Percentiles rank a stretch among this genome's conserved stretches.
These are phyloP conservation scores for Saitozyma sp. DNA, from an alignment of 768 basidiomycete species.

Conservation along the genomic window DNA sequence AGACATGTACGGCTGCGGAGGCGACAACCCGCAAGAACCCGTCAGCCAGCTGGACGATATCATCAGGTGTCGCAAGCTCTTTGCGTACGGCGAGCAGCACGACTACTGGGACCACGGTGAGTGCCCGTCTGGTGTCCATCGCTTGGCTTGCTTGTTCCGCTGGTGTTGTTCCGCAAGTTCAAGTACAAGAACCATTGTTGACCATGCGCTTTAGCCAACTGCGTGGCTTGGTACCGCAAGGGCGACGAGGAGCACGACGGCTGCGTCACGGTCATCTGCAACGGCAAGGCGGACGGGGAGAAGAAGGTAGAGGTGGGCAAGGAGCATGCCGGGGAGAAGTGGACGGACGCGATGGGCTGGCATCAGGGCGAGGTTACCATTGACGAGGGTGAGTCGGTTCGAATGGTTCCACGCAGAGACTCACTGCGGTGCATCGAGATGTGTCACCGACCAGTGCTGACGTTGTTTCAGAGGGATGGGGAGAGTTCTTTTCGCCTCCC, in stretches of 20 bases:
- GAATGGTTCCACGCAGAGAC: background rate
- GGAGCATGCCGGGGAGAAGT: conserved; percentile 56
- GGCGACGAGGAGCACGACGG: conserved; percentile 54
- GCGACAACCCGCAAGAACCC: conserved; percentile 53
- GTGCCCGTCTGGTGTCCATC: conserved; percentile 4
- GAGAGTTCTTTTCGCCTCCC: conserved; percentile 54
- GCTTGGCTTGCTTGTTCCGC: background rate
- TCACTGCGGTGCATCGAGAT: background rate
- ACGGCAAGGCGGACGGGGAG: conserved; percentile 49
- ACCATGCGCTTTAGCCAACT: conserved; percentile 44
- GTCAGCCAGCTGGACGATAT: conserved; percentile 54
- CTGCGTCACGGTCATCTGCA: conserved; percentile 51
- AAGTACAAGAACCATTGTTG: background rate
- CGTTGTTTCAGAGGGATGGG: conserved; percentile 54
- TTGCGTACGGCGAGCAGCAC: conserved; percentile 52
- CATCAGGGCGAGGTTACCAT: conserved; percentile 56
- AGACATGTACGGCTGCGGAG: conserved; percentile 54
- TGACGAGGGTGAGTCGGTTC: conserved; percentile 48
- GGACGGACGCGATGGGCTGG: conserved; percentile 58
- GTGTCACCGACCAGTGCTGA: background rate
- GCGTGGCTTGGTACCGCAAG: conserved; percentile 55
- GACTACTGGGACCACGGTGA: conserved; percentile 55
- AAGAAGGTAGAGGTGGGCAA: conserved; percentile 55
- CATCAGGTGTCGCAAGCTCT: conserved; percentile 47
- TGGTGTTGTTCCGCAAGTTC: background rate